Base-by-base conservation (phyloP, 2,329 filamentous ascomycete species). In the Pseudonectria foliicola region DNA sequence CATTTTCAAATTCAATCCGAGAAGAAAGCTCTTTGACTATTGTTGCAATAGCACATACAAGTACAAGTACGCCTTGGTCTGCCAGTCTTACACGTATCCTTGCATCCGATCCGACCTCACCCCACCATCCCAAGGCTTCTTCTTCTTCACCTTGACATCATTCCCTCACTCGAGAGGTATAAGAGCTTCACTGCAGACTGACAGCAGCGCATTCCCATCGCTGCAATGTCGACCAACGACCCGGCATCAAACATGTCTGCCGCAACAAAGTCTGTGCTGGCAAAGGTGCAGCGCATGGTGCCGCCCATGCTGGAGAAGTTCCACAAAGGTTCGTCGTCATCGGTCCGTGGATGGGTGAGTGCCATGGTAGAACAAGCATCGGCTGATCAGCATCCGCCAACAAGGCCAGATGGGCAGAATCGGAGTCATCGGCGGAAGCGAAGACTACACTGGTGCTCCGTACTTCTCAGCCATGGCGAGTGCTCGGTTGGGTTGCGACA, bases 401-500 rank as follows among this genome's bases (percentile, higher is more conserved):
- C 18, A 21, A 94, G 90, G 92, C 40, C 90, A 96, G 63, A 73
- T 95, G 46, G 92, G 92, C 5, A 78, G 92, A 36, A 80, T 98
- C 34, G 92, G 80, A 34, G 92, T 98, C 39, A 92, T 98, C 46
- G 92, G 92, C 33, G 92, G 92, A 27, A 94, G 87, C 55, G 81
- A 90, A 58, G 90, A 96, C 63, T 98, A 96, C 60, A 95, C 92
- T 2, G 92, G 92, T 25, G 92, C 92, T 39, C 92, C 92, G 10
- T 98, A 95, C 66, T 98, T 98, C 65, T 95, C 90, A 13, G 89
- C 90, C 45, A 95, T 95, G 80, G 92, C 92, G 10, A 95, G 87
- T 46, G 92, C 92, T 30, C 79, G 84, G 53, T 66, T 96, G 38
- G 92, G 90, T 4, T 87, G 82, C 53, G 88, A 95, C 55, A 85